Evolutionary conservation across 164 flowering plant species (phyloP), one percentile per base, ranked within the genome.

Genomic region (Platanus orientalis): DNA sequence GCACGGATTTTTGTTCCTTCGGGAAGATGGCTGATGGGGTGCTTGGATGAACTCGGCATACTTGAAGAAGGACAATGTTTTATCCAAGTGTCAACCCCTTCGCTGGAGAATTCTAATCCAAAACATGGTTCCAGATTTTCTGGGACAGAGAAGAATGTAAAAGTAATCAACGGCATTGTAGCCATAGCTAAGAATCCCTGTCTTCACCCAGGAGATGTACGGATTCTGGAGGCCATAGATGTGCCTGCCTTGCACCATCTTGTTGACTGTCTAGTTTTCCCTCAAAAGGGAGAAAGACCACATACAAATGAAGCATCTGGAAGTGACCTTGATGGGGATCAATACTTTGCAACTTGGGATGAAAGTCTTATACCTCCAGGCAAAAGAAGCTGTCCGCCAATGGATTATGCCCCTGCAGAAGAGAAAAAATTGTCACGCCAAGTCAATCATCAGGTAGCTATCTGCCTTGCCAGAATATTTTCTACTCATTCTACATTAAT

Each of bases 241-340:
- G 78, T 61, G 13, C 96, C 96, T 11, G 81, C 69, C 10, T 65
- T 94, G 75, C 85, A 80, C 52, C 97, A 94, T 76, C 82, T 94
- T 6, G 79, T 75, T 70, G 99, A 95, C n/a, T n/a, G n/a, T n/a
- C n/a, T n/a, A n/a, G n/a, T n/a, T n/a, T n/a, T n/a, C 66, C 99
- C 97, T 58, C 97, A 89, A 61, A 91, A 94, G 63, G 97, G 98
- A 24, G 90, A 84, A 0, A 76, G 99, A 68, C 99, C 99, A 5
- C 96, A 92, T 57, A 39, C 92, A 25, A 65, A 95, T 75, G 99
- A 95, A 72, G 97, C 97, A 28, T 95, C 99, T n/a, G 97, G 99
- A 49, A 92, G 99, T 79, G 99, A 95, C n/a, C n/a, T n/a, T n/a
- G n/a, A n/a, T n/a, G n/a, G n/a, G n/a, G n/a, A n/a, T n/a, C n/a